Base-by-base conservation (phyloP, 2,329 filamentous ascomycete genomes). In the Ilyonectria mors-panacis region DNA sequence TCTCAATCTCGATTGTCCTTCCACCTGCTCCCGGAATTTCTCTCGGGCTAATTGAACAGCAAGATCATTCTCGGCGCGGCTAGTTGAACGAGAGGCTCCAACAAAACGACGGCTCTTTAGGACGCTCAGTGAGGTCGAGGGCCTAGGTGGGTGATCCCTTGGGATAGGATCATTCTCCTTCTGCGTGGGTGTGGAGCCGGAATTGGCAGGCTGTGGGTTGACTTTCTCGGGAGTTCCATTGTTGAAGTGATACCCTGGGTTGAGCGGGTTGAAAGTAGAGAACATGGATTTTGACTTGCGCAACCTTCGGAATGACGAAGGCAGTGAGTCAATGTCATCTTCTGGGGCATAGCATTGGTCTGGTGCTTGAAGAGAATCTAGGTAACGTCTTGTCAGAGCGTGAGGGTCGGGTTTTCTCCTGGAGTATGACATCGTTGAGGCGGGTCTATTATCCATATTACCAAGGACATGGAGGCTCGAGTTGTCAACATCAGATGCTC, bases 231-330 rank as follows among this genome's bases (percentile, higher is more conserved):
- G 45, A 23, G 65, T 58, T 2, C 67, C 47, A 58, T 57, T 63
- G 19, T 67, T 51, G 47, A 71, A 67, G 35, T 64, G 59, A 23
- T 73, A 63, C 5, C 63, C 72, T 1, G 37, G 42, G 6, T 59
- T 55, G 19, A 57, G 45, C 9, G 59, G 59, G 12, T 76, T 70
- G 1, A 80, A 79, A 2, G 79, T 76, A 12, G 80, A 78, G 67
- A 87, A 83, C 85, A 89, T 86, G 0, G 88, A 90, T 65, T 81
- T 85, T 1, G 88, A 88, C 72, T 85, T 88, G 48, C 86, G 86
- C 47, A 90, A 76, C 30, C 81, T 83, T 53, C 84, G 82, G 70
- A 83, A 86, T 0, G 86, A 86, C 2, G 83, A 84, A 15, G 84
- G 82, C 33, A 80, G 80, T 3, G 86, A 86, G 1, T 81, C 81